Conservation (phyloP, 768 basidiomycete species). For the Mycena rosella region DNA sequence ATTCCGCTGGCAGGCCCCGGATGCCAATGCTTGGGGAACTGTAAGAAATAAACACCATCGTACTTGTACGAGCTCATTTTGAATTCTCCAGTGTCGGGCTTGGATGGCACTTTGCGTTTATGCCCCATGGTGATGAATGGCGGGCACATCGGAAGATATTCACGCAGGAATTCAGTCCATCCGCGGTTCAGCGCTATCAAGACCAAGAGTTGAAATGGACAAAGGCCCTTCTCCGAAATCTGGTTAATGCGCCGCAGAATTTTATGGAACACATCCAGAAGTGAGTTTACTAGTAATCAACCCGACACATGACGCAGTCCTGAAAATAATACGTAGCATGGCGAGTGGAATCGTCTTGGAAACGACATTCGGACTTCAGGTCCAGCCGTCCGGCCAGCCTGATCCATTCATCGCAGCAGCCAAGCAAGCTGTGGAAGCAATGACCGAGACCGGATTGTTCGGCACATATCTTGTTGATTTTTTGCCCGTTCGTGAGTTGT, state of each 20-base stretch:
- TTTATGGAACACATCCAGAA: conserved; percentile 37
- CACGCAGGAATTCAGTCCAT: conserved; percentile 27
- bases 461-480: conserved; percentile 40
- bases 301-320: neutral
- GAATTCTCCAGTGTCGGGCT: conserved; percentile 33
- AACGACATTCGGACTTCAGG: conserved; percentile 37
- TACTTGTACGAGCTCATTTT: neutral
- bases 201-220: conserved; percentile 33
- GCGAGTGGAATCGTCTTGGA: conserved; percentile 36
- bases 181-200: conserved; percentile 20
- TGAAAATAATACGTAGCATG: conserved; percentile 20
- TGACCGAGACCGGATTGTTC: conserved; percentile 34
- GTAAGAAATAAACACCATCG: conserved; percentile 8
- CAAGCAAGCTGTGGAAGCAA: conserved; percentile 33
- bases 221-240: conserved; percentile 33
- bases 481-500: conserved; percentile 30
- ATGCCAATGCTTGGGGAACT: conserved; percentile 40
- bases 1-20: conserved; percentile 27
- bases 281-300: conserved; percentile 8
- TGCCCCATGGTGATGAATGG: conserved; percentile 38
- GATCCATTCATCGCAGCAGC: conserved; percentile 40
- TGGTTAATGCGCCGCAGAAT: conserved; percentile 26
- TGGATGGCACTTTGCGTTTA: conserved; percentile 40
- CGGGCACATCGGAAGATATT: conserved; percentile 37
- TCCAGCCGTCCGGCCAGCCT: conserved; percentile 35